A percentile compares a stretch with the other conserved stretches of the same genome.
Evolutionary conservation across 192 early-diverging fungal genomes (phyloP).

Genomic region (Backusella liffmaniae): DNA sequence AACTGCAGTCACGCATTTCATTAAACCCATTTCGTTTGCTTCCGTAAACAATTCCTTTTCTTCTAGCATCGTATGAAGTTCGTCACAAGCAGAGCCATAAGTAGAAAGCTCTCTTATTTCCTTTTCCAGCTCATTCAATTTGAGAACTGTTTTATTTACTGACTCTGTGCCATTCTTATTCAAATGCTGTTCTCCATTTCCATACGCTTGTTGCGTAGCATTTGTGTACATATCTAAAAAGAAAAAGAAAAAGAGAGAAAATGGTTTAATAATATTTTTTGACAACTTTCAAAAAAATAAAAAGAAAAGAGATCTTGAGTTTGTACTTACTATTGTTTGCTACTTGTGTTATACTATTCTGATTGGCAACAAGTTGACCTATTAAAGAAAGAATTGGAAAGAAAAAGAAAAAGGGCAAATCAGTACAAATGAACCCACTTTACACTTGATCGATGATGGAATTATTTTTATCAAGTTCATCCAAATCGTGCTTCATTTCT

Average conservation of each 20-base stretch:
- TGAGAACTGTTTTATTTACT: neutral
- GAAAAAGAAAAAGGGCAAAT: neutral
- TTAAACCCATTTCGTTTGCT: neutral
- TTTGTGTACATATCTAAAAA: neutral
- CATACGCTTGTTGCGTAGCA: neutral
- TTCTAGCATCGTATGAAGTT: constrained; percentile 1
- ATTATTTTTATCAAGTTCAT: neutral
- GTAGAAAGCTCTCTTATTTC: constrained; percentile 8
- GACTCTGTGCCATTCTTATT: neutral
- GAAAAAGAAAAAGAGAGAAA: neutral
- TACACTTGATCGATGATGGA: neutral
- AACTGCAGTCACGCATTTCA: neutral
- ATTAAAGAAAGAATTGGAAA: neutral
- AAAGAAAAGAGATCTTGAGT: neutral
- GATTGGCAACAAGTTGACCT: neutral
- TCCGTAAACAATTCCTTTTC: neutral
- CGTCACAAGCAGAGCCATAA: constrained; percentile 18
- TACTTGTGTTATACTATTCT: neutral
- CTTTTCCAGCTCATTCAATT: constrained; percentile 6
- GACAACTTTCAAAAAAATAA: neutral
- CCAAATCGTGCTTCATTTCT: neutral
- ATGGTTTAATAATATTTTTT: too few species aligned
- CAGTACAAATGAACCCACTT: neutral
- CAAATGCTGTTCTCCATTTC: neutral
- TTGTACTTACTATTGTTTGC: neutral